Percentiles rank a stretch among this genome's conserved stretches.
These are phyloP conservation scores for Sporothrix humicola DNA, from an alignment of 2,329 filamentous ascomycete genomes.

Conservation along the genomic window DNA sequence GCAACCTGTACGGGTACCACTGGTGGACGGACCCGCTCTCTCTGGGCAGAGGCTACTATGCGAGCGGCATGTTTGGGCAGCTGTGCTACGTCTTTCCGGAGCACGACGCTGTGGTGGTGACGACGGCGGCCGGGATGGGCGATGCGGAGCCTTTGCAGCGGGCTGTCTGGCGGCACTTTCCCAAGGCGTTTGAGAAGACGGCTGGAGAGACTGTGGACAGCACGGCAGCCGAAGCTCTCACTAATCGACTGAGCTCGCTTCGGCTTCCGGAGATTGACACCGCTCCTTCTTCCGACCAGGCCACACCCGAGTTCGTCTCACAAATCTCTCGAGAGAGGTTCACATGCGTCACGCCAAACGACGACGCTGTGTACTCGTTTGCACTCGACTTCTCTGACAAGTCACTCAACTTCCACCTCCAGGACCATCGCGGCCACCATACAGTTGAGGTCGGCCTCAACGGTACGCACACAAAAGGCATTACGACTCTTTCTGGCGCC, in stretches of 20 bases:
- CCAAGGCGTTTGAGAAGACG: not conserved
- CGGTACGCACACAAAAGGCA: not conserved
- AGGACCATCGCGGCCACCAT: not conserved
- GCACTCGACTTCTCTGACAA: not conserved
- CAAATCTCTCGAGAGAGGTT: not conserved
- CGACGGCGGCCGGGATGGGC: not conserved
- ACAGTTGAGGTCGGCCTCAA: not conserved
- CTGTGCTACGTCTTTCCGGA: not conserved
- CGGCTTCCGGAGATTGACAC: not conserved
- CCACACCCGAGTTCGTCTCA: not conserved
- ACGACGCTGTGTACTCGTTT: not conserved
- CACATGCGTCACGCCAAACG: not conserved
- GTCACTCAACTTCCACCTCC: not conserved
- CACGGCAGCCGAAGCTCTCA: not conserved
- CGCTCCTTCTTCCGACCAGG: not conserved
- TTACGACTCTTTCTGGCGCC: not conserved
- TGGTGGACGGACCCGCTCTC: not conserved
- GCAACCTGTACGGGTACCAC: constrained; percentile 5
- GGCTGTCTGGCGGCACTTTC: constrained; percentile 12
- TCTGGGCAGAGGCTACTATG: not conserved
- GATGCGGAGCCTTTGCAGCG: not conserved
- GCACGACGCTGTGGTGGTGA: not conserved
- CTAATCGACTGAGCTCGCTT: not conserved
- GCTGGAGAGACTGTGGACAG: no score
- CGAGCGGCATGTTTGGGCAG: constrained; percentile 4